Conservation (phyloP, 2,329 filamentous ascomycete species). For the Aspergillus uvarum region DNA sequence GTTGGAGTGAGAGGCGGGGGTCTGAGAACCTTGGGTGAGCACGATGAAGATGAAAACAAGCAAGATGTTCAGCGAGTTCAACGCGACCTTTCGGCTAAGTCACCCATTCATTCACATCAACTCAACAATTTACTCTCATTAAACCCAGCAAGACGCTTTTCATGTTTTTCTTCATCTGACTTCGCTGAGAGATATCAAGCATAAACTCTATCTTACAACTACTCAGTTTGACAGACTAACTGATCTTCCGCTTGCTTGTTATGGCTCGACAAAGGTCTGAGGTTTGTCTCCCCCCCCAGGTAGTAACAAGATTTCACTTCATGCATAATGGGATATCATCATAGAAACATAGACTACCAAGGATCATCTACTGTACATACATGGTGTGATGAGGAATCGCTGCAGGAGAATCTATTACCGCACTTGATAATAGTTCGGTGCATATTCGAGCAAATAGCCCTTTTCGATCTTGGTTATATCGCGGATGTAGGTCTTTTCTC, state of each 20-base stretch:
- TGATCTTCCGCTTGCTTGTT: too few species aligned
- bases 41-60: neutral
- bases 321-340: neutral
- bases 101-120: neutral
- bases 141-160: neutral
- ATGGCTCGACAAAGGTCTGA: neutral
- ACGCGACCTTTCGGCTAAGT: neutral
- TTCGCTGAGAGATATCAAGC: too few species aligned
- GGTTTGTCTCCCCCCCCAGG: neutral
- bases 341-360: neutral
- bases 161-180: too few species aligned
- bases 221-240: too few species aligned
- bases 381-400: neutral
- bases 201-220: too few species aligned
- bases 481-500: conserved; percentile 82
- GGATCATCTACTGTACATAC: neutral
- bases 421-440: conserved; percentile 75
- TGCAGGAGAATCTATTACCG: conserved; percentile 24
- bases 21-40: neutral
- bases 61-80: neutral
- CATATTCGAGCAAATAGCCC: conserved; percentile 87
- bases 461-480: conserved; percentile 94
- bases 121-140: neutral
- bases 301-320: neutral
- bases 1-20: neutral